Evolutionary conservation across 208 protist genomes (phyloP), one percentile per base, ranked within the genome.

Genomic region (Leishmania mexicana): DNA sequence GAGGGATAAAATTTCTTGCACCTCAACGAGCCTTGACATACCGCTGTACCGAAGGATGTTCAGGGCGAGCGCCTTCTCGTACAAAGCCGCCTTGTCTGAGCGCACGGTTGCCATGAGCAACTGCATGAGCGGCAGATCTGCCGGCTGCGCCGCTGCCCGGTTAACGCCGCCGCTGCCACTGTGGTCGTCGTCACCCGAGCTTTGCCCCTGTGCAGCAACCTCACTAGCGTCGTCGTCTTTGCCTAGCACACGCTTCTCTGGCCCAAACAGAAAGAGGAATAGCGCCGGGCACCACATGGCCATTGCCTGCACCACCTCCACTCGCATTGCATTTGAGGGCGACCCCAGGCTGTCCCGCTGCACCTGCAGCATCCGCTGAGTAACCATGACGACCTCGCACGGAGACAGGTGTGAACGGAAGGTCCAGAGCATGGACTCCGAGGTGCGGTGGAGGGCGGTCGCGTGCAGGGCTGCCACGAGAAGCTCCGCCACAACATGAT

Each of bases 31-130:
- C 3, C 8, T 67, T 10, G 64, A 71, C 64, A 89, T 81, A 13
- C 81, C 85, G 21, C 75, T 72, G 28, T 13, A 21, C 10, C 82
- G 77, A 15, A 89, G 79, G 13, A 84, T 54, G 70, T 86, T 76
- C 51, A 89, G 79, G 0, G 85, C 75, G 10, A 81, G 60, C 15
- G 82, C 82, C 76, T 84, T 89, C 62, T 89, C 85, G n/a, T 68
- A 64, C 40, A 75, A 68, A 19, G 76, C 68, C 2, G 79, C 76
- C 19, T 79, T 80, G 45, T 76, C 75, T 42, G 75, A 35, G 40
- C 82, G 82, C 19, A 89, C 57, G 21, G 79, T 80, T 7, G 28
- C 53, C 11, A 64, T 58, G 6, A 89, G 79, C 11, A 86, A 40
- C 76, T 78, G 82, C 10, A 84, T 72, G 62, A 86, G 79, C 0